A percentile compares a stretch with the other conserved stretches of the same genome.
Conservation (phyloP, 1,284 basidiomycete species). For the Leccinum cinnamomeum region DNA sequence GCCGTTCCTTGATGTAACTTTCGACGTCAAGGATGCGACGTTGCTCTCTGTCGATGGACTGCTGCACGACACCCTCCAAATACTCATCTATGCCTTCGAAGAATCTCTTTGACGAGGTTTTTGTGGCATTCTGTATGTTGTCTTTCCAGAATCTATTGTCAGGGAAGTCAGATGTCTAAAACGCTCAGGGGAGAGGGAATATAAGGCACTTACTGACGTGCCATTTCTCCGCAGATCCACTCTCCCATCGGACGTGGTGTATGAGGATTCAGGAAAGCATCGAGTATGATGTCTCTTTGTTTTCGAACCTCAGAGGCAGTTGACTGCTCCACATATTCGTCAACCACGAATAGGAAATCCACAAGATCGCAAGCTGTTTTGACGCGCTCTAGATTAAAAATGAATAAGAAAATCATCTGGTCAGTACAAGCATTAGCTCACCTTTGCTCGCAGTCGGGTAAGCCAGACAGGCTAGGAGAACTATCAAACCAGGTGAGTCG, state of each 20-base stretch:
- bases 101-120: background rate
- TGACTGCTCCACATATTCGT: background rate
- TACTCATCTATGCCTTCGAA: constrained; percentile 29
- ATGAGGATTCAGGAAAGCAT: background rate
- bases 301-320: background rate
- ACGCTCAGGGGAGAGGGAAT: background rate
- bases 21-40: constrained; percentile 35
- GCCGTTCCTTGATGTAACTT: constrained; percentile 30
- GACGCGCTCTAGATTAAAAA: background rate
- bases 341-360: background rate
- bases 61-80: constrained; percentile 34
- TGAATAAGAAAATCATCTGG: background rate
- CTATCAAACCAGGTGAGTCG: background rate
- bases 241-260: background rate
- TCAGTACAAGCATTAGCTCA: background rate
- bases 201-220: background rate
- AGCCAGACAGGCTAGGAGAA: background rate
- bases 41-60: constrained; percentile 38
- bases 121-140: background rate
- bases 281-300: background rate
- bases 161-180: background rate
- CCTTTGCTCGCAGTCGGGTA: background rate
- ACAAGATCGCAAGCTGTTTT: background rate
- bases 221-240: background rate
- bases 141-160: background rate